Percentiles rank a stretch among this genome's conserved stretches.
Evolutionary conservation across 2,329 filamentous ascomycete genomes (phyloP).

Genomic region (Coniella lustricola): DNA sequence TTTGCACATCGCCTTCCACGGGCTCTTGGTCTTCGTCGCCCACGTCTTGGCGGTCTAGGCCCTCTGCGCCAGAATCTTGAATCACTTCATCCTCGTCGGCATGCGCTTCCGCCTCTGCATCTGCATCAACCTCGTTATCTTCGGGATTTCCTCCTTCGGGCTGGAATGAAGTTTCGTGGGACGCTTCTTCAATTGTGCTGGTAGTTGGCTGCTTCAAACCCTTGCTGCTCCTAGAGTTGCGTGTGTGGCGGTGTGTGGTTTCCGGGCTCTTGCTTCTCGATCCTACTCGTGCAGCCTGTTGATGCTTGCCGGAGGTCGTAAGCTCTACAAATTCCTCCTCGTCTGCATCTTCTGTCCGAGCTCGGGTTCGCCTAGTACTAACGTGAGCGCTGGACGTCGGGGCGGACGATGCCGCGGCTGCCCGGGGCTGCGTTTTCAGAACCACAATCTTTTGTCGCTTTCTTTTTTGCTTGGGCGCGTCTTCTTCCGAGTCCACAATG

Average conservation of each 20-base stretch:
- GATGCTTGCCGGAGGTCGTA: constrained; percentile 54
- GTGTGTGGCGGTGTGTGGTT: constrained; percentile 31
- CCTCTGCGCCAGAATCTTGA: constrained; percentile 15
- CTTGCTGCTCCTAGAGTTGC: constrained; percentile 45
- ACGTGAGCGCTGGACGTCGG: constrained; percentile 4
- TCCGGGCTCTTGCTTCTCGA: constrained; percentile 53
- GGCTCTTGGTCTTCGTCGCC: constrained; percentile 17
- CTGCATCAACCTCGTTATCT: constrained; percentile 28
- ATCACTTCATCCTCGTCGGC: constrained; percentile 17
- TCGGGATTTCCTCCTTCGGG: constrained; percentile 15
- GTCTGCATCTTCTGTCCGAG: constrained; percentile 46
- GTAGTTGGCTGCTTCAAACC: constrained; percentile 41
- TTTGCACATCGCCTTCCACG: constrained; percentile 9
- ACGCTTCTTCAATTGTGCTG: constrained; percentile 43
- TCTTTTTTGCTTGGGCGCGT: constrained; percentile 19
- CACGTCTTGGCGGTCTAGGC: constrained; percentile 17
- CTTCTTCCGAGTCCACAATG: constrained; percentile 22
- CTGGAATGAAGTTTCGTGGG: constrained; percentile 39
- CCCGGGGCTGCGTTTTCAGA: constrained; percentile 28
- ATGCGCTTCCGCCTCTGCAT: constrained; percentile 12
- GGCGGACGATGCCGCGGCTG: constrained; percentile 10
- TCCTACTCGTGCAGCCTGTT: constrained; percentile 38
- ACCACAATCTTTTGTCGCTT: constrained; percentile 35
- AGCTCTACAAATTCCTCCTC: constrained; percentile 50
- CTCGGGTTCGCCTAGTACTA: constrained; percentile 43